Evolutionary conservation across 192 early-diverging fungal species (phyloP).

Genomic region (Funneliformis geosporum): DNA sequence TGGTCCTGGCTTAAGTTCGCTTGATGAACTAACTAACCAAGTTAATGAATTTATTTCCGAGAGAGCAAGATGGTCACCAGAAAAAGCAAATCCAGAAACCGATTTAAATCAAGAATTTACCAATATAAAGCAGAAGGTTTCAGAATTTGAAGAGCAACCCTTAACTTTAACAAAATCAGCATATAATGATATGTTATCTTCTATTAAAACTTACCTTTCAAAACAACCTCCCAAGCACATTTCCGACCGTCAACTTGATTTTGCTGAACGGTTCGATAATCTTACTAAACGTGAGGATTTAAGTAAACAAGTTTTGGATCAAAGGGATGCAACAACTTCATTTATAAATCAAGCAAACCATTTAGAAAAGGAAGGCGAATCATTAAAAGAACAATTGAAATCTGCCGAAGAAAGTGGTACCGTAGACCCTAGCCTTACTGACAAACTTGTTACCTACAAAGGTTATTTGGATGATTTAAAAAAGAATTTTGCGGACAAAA

Average conservation of each 20-base stretch:
- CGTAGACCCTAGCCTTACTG: slow-evolving; percentile 1
- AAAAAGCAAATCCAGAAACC: neutral
- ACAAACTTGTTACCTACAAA: slow-evolving; percentile 13
- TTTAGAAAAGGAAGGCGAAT: slow-evolving; percentile 19
- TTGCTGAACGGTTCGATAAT: neutral
- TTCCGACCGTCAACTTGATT: slow-evolving; percentile 3
- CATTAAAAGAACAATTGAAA: neutral
- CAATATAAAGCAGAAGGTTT: slow-evolving; percentile 1
- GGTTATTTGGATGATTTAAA: slow-evolving; percentile 1
- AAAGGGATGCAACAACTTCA: slow-evolving; percentile 7
- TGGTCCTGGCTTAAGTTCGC: neutral
- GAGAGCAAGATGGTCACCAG: slow-evolving; percentile 21
- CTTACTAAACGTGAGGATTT: neutral
- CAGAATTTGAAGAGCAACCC: slow-evolving; percentile 21
- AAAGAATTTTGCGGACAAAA: slow-evolving; percentile 11
- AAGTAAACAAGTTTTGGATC: slow-evolving; percentile 21
- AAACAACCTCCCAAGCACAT: slow-evolving; percentile 12
- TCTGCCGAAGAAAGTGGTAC: slow-evolving; percentile 13
- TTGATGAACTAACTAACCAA: slow-evolving; percentile 11
- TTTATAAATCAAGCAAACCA: slow-evolving; percentile 4
- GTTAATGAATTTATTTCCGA: slow-evolving; percentile 8
- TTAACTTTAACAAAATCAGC: neutral
- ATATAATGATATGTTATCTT: slow-evolving; percentile 9
- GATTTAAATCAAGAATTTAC: slow-evolving; percentile 17
- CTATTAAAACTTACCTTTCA: slow-evolving; percentile 20